A percentile compares a stretch with the other conserved stretches of the same genome.
Conservation (phyloP, 2,329 filamentous ascomycete species). For the Tolypocladium tropicale region DNA sequence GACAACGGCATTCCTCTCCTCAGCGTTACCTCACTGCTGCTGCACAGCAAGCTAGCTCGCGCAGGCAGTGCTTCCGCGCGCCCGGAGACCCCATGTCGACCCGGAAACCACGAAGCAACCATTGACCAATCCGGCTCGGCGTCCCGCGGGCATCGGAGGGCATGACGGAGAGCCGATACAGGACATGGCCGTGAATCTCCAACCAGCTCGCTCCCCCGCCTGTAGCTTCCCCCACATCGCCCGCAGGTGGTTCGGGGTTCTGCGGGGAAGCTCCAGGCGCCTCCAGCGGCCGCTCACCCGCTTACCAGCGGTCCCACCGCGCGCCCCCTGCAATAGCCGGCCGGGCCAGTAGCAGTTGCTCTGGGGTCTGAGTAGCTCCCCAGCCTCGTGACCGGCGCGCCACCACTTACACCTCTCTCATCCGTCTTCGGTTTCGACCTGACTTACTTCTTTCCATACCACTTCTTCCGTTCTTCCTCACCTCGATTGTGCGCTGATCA, state of each 20-base stretch:
- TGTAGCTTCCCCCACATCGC: not conserved
- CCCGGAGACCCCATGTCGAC: not conserved
- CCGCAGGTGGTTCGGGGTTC: not conserved
- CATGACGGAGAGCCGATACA: not conserved
- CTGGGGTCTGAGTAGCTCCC: not conserved
- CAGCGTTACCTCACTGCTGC: not conserved
- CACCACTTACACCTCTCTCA: slow-evolving; percentile 1
- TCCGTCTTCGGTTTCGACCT: not conserved
- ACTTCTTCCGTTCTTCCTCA: not conserved
- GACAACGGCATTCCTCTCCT: not conserved
- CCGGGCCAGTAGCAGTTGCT: not conserved
- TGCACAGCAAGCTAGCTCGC: too few relatives aligned
- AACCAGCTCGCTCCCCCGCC: not conserved
- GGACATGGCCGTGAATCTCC: not conserved
- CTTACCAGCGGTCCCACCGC: slow-evolving; percentile 5
- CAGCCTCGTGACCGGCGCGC: slow-evolving; percentile 6
- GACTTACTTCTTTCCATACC: not conserved
- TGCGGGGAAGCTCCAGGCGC: not conserved
- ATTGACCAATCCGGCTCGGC: not conserved
- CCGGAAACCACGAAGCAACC: not conserved
- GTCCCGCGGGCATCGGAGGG: not conserved
- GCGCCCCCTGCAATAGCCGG: not conserved
- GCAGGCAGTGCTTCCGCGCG: not conserved
- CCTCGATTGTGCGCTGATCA: not conserved
- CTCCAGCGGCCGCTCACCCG: slow-evolving; percentile 2